Percentiles rank a stretch among this genome's conserved stretches.
phyloP scores from a whole-genome alignment of 257 asterid genomes.

The Nicotiana tabacum region DNA sequence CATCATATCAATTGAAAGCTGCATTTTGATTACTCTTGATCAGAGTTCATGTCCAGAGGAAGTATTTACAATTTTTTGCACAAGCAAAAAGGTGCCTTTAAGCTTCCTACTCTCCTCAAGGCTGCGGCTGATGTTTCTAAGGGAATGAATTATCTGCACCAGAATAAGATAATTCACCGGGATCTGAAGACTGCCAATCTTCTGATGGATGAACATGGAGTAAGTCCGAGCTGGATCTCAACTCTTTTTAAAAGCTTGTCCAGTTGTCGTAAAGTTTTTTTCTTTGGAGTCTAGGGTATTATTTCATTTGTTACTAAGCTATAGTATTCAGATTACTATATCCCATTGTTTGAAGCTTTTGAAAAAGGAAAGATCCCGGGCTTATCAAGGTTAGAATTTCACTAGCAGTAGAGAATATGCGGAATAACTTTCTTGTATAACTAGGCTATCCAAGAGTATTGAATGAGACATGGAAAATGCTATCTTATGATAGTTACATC shows the following conservation, averaged over 20 bases:
- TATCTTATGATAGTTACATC: not conserved
- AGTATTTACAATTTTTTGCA: slow-evolving; percentile 30
- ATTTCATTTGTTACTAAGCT: too few species aligned
- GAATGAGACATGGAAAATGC: not conserved
- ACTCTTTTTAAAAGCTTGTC: too few species aligned
- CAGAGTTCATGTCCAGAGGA: slow-evolving; percentile 47
- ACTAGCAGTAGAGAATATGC: not conserved
- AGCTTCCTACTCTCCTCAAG: slow-evolving; percentile 10
- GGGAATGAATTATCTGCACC: slow-evolving; percentile 47
- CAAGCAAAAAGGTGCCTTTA: slow-evolving; percentile 33
- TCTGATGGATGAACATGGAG: slow-evolving; percentile 40
- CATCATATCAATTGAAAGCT: slow-evolving; percentile 2
- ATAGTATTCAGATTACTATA: not conserved
- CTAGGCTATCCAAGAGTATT: not conserved
- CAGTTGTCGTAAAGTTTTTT: too few species aligned
- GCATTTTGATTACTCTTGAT: not conserved
- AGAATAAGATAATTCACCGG: slow-evolving; percentile 36
- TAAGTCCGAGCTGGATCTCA: too few species aligned
- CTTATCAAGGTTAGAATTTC: not conserved
- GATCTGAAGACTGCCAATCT: slow-evolving; percentile 47
- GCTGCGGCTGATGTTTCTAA: slow-evolving; percentile 8
- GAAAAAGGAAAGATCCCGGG: not conserved
- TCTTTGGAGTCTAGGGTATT: too few species aligned
- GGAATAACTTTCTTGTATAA: not conserved
- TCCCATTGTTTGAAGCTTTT: not conserved